Evolutionary conservation across 192 early-diverging fungal species (phyloP).

Genomic region (Bifiguratus adelaidae): DNA sequence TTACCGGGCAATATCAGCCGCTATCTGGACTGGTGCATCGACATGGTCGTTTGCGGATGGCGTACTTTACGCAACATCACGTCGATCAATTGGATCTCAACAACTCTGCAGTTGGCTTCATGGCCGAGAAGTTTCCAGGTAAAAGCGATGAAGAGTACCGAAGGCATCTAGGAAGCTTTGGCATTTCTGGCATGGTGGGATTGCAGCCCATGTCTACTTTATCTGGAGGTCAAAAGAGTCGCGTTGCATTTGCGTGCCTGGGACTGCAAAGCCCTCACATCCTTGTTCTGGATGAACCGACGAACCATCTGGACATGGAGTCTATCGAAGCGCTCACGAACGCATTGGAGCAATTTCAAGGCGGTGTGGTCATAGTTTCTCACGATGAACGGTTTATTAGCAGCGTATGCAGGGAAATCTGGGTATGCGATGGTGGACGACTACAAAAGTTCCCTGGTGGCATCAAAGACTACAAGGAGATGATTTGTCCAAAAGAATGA

Average conservation of each 20-base stretch:
- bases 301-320: conserved; percentile 83
- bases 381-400: conserved; percentile 97
- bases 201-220: conserved; percentile 91
- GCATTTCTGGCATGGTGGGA: conserved; percentile 92
- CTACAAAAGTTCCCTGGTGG: conserved; percentile 79
- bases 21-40: conserved; percentile 71
- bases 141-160: conserved; percentile 94
- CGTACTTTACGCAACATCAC: conserved; percentile 95
- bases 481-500: no score
- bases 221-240: conserved; percentile 93
- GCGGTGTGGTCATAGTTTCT: conserved; percentile 92
- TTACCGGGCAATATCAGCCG: conserved; percentile 80
- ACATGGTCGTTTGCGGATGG: conserved; percentile 88
- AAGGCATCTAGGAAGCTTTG: conserved; percentile 85
- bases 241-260: conserved; percentile 96
- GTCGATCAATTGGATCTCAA: conserved; percentile 93
- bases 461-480: conserved; percentile 69
- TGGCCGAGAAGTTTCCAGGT: conserved; percentile 83
- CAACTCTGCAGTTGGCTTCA: conserved; percentile 74
- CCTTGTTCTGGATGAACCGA: conserved; percentile 93
- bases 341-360: conserved; percentile 80
- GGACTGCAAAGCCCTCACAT: conserved; percentile 85
- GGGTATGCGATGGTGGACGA: conserved; percentile 84
- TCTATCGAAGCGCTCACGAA: conserved; percentile 90
- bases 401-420: conserved; percentile 75